phyloP scores from a whole-genome alignment of 1,284 basidiomycete species.

The Clitocybe nebularis region DNA sequence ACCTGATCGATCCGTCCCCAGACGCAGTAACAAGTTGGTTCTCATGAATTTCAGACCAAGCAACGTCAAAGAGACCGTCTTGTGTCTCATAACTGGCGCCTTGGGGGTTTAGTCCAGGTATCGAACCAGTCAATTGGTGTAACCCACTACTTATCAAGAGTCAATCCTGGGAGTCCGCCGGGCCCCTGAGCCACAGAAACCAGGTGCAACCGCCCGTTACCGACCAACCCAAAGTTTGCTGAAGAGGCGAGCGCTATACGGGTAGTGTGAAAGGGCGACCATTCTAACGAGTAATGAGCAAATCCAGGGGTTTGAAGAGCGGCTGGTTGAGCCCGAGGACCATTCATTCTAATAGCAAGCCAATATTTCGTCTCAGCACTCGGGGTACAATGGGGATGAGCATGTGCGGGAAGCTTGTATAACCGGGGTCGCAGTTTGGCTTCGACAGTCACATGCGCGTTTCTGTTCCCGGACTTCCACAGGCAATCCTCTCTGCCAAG shows the following conservation, averaged over 20 bases:
- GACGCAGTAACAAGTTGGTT: constrained; percentile 89
- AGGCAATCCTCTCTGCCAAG: constrained; percentile 42
- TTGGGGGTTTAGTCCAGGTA: constrained; percentile 20
- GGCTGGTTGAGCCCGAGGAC: constrained; percentile 37
- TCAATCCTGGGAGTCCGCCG: constrained; percentile 39
- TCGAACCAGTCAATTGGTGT: constrained; percentile 6
- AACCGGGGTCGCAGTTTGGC: constrained; percentile 14
- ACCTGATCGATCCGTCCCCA: constrained; percentile 87
- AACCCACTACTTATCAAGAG: constrained; percentile 67
- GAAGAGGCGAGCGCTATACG: constrained; percentile 85
- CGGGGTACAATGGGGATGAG: constrained; percentile 1
- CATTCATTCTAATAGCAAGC: constrained; percentile 37
- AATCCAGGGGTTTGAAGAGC: constrained; percentile 74
- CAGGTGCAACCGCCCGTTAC: constrained; percentile 86
- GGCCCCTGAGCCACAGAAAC: constrained; percentile 50
- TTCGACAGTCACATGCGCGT: constrained; percentile 62
- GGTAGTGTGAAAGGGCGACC: constrained; percentile 88
- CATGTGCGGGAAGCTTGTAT: too few relatives aligned
- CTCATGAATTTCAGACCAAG: constrained; percentile 93
- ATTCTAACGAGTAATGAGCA: constrained; percentile 85
- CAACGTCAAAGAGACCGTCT: constrained; percentile 89
- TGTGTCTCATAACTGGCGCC: constrained; percentile 83
- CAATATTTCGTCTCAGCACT: constrained; percentile 6
- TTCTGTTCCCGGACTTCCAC: constrained; percentile 77
- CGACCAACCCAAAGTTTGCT: constrained; percentile 94